phyloP scores from a whole-genome alignment of 2,329 filamentous ascomycete species.

The Penicillium sp. region DNA sequence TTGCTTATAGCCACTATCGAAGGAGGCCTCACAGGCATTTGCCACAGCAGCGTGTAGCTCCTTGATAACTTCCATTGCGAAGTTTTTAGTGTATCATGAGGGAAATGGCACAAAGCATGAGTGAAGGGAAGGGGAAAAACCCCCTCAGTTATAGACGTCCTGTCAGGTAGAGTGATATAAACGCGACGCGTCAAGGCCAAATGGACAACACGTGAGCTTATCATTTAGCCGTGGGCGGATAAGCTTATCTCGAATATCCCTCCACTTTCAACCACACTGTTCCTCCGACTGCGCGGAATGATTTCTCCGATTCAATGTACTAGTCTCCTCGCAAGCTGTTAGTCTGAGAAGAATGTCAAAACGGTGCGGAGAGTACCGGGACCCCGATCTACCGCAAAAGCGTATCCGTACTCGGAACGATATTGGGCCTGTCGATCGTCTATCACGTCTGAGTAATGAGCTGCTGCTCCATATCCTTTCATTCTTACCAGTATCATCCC shows the following conservation, averaged over 20 bases:
- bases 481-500: constrained; percentile 65
- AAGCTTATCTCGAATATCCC: neutral
- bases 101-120: neutral
- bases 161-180: neutral
- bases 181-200: constrained; percentile 11
- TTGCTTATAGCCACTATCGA: constrained; percentile 29
- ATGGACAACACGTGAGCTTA: constrained; percentile 7
- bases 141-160: neutral
- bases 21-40: constrained; percentile 27
- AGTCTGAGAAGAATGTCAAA: constrained; percentile 32
- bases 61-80: constrained; percentile 32
- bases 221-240: neutral
- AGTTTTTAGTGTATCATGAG: neutral
- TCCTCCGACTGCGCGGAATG: neutral
- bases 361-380: constrained; percentile 24
- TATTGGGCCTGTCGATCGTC: constrained; percentile 50
- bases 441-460: constrained; percentile 81
- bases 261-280: neutral
- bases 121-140: neutral
- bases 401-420: constrained; percentile 34
- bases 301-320: neutral
- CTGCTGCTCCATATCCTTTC: constrained; percentile 80
- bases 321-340: neutral
- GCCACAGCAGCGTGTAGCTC: constrained; percentile 31
- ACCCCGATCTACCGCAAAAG: constrained; percentile 40